Percentiles rank a stretch among this genome's conserved stretches.
phyloP scores from a whole-genome alignment of 208 protist species.

The Acanthamoeba castellanii region DNA sequence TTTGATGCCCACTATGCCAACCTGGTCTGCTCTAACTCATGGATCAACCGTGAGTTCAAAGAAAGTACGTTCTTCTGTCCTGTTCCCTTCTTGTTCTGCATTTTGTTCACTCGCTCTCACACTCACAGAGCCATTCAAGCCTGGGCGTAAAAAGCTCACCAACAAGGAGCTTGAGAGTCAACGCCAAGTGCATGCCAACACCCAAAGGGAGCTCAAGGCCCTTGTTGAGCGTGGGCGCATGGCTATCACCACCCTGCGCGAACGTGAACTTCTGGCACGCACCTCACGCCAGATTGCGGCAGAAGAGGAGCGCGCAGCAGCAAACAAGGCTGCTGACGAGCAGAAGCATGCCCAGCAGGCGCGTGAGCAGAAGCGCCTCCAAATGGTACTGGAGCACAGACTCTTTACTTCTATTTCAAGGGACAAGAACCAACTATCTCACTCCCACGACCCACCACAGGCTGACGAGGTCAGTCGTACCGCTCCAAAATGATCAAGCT shows the following conservation, averaged over 20 bases:
- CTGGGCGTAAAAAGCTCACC: too few species aligned
- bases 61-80: neutral
- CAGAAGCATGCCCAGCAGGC: neutral
- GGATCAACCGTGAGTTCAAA: conserved; percentile 14
- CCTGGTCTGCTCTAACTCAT: conserved; percentile 14
- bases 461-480: neutral
- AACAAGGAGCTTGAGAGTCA: too few species aligned
- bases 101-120: conserved; percentile 3
- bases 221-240: neutral
- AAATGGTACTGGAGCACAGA: neutral
- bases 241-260: neutral
- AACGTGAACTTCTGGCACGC: neutral
- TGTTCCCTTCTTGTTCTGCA: neutral
- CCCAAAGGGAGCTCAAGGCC: neutral
- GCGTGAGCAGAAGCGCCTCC: neutral
- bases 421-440: neutral
- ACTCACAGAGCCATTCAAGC: neutral
- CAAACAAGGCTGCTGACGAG: neutral
- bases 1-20: neutral
- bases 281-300: neutral
- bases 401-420: neutral
- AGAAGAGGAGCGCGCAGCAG: neutral
- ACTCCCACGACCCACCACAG: neutral
- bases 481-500: conserved; percentile 8
- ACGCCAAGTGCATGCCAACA: neutral